Percentiles rank a stretch among this genome's conserved stretches.
These are phyloP conservation scores for Abrus pulchellus DNA, from an alignment of 306 rosid species.

Conservation along the genomic window DNA sequence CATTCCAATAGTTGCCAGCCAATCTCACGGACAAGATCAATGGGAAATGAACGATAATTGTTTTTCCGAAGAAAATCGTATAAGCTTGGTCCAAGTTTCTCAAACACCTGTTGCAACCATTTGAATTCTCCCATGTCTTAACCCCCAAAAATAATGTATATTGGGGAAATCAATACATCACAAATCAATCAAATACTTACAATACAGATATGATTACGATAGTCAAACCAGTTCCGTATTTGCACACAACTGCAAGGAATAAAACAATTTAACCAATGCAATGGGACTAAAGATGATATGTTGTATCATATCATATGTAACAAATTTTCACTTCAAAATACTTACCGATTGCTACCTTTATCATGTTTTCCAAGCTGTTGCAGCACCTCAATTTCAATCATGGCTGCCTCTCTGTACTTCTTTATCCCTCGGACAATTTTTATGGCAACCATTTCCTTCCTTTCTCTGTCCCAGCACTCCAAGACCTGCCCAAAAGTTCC, in stretches of 20 bases:
- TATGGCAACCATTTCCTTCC: slow-evolving; percentile 91
- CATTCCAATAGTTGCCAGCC: slow-evolving; percentile 99
- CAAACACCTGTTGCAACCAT: slow-evolving; percentile 99
- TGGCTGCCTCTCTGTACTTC: slow-evolving; percentile 95
- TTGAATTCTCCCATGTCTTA: slow-evolving; percentile 85
- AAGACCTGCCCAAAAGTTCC: slow-evolving; percentile 98
- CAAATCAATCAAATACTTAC: slow-evolving; percentile 86
- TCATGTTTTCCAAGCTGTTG: slow-evolving; percentile 93
- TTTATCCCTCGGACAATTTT: slow-evolving; percentile 92
- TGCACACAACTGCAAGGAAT: slow-evolving; percentile 99
- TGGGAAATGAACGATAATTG: slow-evolving; percentile 99
- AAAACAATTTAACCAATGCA: slow-evolving; percentile 81
- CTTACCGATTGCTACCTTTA: slow-evolving; percentile 94
- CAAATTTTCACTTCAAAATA: neutral
- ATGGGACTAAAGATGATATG: slow-evolving; percentile 42
- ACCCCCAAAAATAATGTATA: slow-evolving; percentile 70
- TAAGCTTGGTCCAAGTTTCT: slow-evolving; percentile 99
- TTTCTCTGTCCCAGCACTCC: slow-evolving; percentile 97
- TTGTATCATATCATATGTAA: neutral
- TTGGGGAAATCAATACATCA: slow-evolving; percentile 91
- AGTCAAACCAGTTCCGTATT: slow-evolving; percentile 99
- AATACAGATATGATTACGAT: slow-evolving; percentile 99
- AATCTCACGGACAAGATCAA: slow-evolving; percentile 99
- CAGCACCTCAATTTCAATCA: slow-evolving; percentile 94
- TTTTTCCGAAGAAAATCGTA: slow-evolving; percentile 99